Percentiles rank a stretch among this genome's conserved stretches.
Conservation (phyloP, 2,329 filamentous ascomycete species). For the Xylaria sp. region DNA sequence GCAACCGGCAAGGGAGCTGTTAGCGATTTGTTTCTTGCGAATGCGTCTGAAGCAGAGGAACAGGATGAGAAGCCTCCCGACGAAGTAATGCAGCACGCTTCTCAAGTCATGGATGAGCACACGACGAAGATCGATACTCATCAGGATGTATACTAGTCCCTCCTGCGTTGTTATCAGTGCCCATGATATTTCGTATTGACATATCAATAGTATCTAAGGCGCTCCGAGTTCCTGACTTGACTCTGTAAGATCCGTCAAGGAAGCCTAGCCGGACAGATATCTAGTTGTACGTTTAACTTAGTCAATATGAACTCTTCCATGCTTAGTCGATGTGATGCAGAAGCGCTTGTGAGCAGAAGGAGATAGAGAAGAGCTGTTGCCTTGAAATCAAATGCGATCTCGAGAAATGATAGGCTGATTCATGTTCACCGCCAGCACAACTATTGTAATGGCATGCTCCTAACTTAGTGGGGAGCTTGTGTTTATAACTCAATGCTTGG, state of each 20-base stretch:
- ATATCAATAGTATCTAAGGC: background rate
- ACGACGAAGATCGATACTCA: constrained; percentile 39
- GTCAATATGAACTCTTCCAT: background rate
- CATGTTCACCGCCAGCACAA: background rate
- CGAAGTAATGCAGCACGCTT: constrained; percentile 32
- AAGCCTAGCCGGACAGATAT: background rate
- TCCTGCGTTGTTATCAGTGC: background rate
- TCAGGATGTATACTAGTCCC: background rate
- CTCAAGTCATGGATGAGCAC: constrained; percentile 40
- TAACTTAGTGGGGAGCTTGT: background rate
- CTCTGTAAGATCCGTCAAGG: background rate
- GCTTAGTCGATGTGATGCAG: background rate
- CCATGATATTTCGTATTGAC: background rate
- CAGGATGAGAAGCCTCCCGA: constrained; percentile 32
- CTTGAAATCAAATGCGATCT: background rate
- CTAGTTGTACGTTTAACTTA: background rate
- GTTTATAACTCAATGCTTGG: background rate
- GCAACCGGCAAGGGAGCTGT: constrained; percentile 35
- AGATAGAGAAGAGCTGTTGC: background rate
- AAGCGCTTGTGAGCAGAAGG: background rate
- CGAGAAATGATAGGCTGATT: background rate
- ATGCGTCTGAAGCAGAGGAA: constrained; percentile 35
- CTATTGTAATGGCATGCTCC: background rate
- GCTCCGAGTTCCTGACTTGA: background rate
- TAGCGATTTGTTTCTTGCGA: constrained; percentile 35